Evolutionary conservation across 352 stramenopile genomes (phyloP).

Genomic region (Phytophthora meadii): DNA sequence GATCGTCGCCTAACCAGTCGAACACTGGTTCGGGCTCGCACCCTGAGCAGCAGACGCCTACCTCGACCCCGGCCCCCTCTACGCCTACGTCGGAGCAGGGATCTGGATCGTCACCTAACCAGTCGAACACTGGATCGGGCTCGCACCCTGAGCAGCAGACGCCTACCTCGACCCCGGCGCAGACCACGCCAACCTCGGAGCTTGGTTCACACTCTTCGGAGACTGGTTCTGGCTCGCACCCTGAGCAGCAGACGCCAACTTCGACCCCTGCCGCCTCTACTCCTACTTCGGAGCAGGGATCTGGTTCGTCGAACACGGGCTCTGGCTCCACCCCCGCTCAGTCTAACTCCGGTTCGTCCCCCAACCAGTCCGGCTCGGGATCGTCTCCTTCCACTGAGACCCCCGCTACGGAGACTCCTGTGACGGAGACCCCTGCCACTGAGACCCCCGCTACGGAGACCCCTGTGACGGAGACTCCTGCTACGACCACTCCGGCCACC

Average conservation of each 20-base stretch:
- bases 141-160: too few species aligned
- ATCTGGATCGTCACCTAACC: too few species aligned
- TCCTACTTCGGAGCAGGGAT: slow-evolving; percentile 4
- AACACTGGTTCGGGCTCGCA: slow-evolving; percentile 1
- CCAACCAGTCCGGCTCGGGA: slow-evolving; percentile 19
- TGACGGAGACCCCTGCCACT: slow-evolving; percentile 6
- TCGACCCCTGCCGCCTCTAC: slow-evolving; percentile 16
- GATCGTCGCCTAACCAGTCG: not conserved
- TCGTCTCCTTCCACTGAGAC: slow-evolving; percentile 2
- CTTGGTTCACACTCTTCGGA: not conserved
- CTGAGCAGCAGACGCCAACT: slow-evolving; percentile 1
- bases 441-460: slow-evolving; percentile 9
- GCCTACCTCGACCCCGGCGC: too few species aligned
- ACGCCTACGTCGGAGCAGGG: slow-evolving; percentile 9
- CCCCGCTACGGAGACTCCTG: too few species aligned
- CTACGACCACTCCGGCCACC: slow-evolving; percentile 8
- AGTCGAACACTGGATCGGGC: too few species aligned
- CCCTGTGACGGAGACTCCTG: slow-evolving; percentile 7
- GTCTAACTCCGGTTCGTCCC: slow-evolving; percentile 15
- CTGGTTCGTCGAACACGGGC: not conserved
- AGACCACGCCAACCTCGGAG: too few species aligned
- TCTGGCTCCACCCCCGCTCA: slow-evolving; percentile 13
- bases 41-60: slow-evolving; percentile 5
- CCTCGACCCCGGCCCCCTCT: slow-evolving; percentile 8
- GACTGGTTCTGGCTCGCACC: too few species aligned